Base-by-base conservation (phyloP, 306 rosid genomes). In the Inga leiocalycina region DNA sequence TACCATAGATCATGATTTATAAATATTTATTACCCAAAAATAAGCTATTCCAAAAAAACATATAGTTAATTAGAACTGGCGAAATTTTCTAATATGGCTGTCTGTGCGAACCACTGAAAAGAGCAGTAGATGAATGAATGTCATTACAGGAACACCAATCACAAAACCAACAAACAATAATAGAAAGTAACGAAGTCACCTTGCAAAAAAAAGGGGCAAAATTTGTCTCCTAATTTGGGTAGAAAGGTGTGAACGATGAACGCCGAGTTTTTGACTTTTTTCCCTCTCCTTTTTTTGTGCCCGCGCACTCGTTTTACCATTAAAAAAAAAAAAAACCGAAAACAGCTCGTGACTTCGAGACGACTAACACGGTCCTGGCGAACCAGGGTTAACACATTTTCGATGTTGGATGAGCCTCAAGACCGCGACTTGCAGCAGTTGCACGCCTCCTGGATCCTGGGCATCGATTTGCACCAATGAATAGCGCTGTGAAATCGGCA, bases 401-500 rank as follows among this genome's bases (percentile, higher is more conserved):
- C 3, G 37, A 12, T 54, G 56, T 22, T 16, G 77, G 70, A n/a
- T 79, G 69, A 43, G 68, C 67, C 12, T 37, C 54, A 76, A 24
- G 76, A 48, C 22, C 48, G 32, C 19, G 19, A 37, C 39, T 32
- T n/a, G 34, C 67, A 61, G 59, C 41, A 4, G 6, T 59, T 34
- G 16, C 45, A 22, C 45, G 27, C 54, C 24, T 74, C 57, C 74
- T 43, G 41, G 17, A 19, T 73, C 66, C 54, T 32, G 39, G 17
- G 17, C 48, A n/a, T 68, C 78, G 66, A 80, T 74, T 62, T 73
- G 82, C 72, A 35, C 9, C 83, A 81, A 93, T 94, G 98, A 89
- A 81, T 43, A 69, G 86, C 83, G 83, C 86, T 85, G 81, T 83
- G 80, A 92, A 91, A 89, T 84, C 85, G 11, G 88, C 89, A 5